Conservation (phyloP, 192 early-diverging fungal genomes). For the Backusella sp. region DNA sequence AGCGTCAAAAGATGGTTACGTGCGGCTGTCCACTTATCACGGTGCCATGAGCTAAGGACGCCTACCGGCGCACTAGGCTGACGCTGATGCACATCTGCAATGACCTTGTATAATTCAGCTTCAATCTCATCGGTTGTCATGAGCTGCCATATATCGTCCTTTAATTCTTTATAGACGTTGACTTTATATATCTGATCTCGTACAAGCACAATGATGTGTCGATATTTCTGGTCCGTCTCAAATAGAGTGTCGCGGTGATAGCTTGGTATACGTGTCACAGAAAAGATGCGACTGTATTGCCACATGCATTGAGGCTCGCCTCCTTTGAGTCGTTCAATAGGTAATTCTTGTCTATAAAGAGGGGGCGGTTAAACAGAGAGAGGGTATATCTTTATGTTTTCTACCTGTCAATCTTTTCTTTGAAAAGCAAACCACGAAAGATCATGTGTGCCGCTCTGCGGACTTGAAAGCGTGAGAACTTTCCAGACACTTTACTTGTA, state of each 20-base stretch:
- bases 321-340: conserved; percentile 61
- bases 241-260: conserved; percentile 69
- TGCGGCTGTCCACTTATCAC: conserved; percentile 78
- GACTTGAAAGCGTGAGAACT: conserved; percentile 77
- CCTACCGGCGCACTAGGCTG: conserved; percentile 57
- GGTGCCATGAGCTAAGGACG: conserved; percentile 74
- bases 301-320: conserved; percentile 77
- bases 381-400: neutral
- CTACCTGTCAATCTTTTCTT: conserved; percentile 67
- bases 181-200: conserved; percentile 81
- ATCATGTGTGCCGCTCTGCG: conserved; percentile 76
- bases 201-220: conserved; percentile 67
- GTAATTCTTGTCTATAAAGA: conserved; percentile 44
- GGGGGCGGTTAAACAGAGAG: too few relatives aligned
- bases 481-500: conserved; percentile 32
- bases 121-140: conserved; percentile 69
- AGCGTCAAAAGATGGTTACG: conserved; percentile 66
- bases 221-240: conserved; percentile 42
- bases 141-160: conserved; percentile 51
- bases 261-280: conserved; percentile 80
- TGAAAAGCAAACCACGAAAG: conserved; percentile 66
- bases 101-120: conserved; percentile 39
- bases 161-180: conserved; percentile 56
- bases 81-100: neutral
- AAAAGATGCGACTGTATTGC: conserved; percentile 80